Evolutionary conservation across 1,139 yeast genomes (phyloP), one percentile per base, ranked within the genome.

Genomic region (Saccharomyces hybrid): DNA sequence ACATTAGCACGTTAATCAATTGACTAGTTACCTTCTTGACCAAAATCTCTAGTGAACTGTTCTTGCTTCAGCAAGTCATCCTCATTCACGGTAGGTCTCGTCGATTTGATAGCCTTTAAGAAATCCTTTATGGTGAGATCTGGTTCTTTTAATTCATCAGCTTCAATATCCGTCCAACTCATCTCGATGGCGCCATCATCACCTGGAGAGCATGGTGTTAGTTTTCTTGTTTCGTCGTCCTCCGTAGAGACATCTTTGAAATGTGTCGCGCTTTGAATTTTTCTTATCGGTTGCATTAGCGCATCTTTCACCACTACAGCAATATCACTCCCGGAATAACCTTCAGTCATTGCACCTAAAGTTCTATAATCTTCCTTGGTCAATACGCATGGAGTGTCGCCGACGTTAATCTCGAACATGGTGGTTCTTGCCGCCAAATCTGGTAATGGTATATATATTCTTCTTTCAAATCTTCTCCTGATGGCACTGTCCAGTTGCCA

Each of bases 401-500:
- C 98, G 51, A 95, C 90, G 67, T 93, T 91, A 54, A 93, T 78
- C 68, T 90, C 96, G 74, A 95, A 95, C 98, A 95, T 91, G 60
- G 84, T 83, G 5, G 91, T 81, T 62, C 99, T 79, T 2, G 97
- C 97, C 59, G 88, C 93, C 9, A 81, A 81, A 57, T 93, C 99
- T 0, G 99, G 99, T 57, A 95, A 77, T 3, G 99, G 86, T 61
- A 95, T 95, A 69, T 95, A 95, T 53, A 95, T 93, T 73, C 99
- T 83, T 65, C 88, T 82, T 70, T 93, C 99, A 66, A 95, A 95
- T 75, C 99, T 84, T 75, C 99, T 84, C 70, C 99, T 82, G 53
- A 95, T 89, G 5, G 99, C 99, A 49, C 98, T 91, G 72, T 95
- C 99, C 61, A 95, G 78, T 73, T 93, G 97, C 99, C 99, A 95